Base-by-base conservation (phyloP, 164 flowering plant species). In the Magnolia changhungtana region DNA sequence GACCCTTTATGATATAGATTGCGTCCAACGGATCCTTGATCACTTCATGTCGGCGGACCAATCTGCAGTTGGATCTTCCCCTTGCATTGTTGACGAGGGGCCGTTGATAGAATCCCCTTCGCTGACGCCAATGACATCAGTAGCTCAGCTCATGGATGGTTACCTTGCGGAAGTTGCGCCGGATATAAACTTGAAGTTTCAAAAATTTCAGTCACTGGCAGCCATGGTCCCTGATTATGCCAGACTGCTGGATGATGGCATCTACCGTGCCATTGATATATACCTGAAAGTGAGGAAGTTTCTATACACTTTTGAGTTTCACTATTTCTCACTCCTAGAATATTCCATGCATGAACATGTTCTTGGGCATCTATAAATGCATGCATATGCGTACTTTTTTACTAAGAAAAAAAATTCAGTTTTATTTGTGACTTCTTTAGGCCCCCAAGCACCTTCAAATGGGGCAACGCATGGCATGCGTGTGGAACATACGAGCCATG, bases 121-220 rank as follows among this genome's bases (percentile, higher is more conserved):
- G 1, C 78, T 87, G 24, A 86, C 86, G 16, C 88, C 89, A 23
- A 77, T 89, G 80, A 87, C 92, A 72, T 82, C 82, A 88, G 96
- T 92, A 70, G 92, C 96, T 24, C 86, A 81, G 80, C 79, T 92
- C 21, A 80, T 90, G 59, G 96, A 92, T 78, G 84, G 84, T 1
- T 92, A 87, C 80, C 88, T 92, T 72, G 88, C 93, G 37, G 93
- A 92, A 81, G 90, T 92, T 49, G 94, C 94, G 55, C 83, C 91
- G 2, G 96, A 92, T 86, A 88, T 82, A 19, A 90, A 92, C 80
- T 75, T 90, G 79, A 89, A 88, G 80, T 71, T 83, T 50, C 79
- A 83, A 1, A 90, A 89, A 66, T 92, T 92, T 80, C 94, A 85
- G 83, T 74, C 89, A 1, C 88, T 90, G 21, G 94, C 91, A 72